These are phyloP conservation scores for Dothidotthia symphoricarpi DNA, from an alignment of 2,329 filamentous ascomycete genomes.

Conservation along the genomic window DNA sequence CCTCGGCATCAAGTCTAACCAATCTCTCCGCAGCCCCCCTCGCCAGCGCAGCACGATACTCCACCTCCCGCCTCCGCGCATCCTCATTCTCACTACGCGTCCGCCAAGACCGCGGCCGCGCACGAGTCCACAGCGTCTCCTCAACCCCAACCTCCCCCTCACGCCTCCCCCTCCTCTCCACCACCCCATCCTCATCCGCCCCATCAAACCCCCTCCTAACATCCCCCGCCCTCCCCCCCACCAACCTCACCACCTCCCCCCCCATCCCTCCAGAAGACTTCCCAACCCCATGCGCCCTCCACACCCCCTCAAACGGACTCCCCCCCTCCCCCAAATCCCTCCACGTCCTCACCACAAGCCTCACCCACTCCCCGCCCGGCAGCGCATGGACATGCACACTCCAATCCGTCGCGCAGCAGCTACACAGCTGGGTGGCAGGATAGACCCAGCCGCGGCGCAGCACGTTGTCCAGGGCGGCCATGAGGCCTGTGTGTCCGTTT, in stretches of 20 bases:
- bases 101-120: constrained; percentile 10
- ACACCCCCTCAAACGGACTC: too few relatives aligned
- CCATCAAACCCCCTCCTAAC: constrained; percentile 22
- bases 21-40: constrained; percentile 9
- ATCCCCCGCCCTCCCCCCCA: constrained; percentile 27
- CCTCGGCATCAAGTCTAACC: constrained; percentile 3
- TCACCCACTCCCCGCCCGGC: constrained; percentile 9
- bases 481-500: constrained; percentile 24
- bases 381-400: constrained; percentile 8
- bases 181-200: constrained; percentile 1
- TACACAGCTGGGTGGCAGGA: constrained; percentile 19
- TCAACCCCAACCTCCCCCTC: not conserved
- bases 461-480: constrained; percentile 21
- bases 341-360: constrained; percentile 23
- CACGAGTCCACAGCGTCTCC: constrained; percentile 4
- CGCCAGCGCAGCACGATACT: constrained; percentile 7
- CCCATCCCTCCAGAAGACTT: too few relatives aligned
- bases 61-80: constrained; percentile 5
- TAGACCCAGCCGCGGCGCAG: constrained; percentile 17
- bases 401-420: constrained; percentile 30
- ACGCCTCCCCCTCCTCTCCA: too few relatives aligned
- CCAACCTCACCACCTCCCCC: constrained; percentile 15
- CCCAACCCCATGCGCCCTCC: too few relatives aligned
- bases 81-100: constrained; percentile 16
- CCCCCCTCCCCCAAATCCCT: constrained; percentile 25